Conservation (phyloP, 495 filamentous ascomycete genomes). For the Penicillium herquei region DNA sequence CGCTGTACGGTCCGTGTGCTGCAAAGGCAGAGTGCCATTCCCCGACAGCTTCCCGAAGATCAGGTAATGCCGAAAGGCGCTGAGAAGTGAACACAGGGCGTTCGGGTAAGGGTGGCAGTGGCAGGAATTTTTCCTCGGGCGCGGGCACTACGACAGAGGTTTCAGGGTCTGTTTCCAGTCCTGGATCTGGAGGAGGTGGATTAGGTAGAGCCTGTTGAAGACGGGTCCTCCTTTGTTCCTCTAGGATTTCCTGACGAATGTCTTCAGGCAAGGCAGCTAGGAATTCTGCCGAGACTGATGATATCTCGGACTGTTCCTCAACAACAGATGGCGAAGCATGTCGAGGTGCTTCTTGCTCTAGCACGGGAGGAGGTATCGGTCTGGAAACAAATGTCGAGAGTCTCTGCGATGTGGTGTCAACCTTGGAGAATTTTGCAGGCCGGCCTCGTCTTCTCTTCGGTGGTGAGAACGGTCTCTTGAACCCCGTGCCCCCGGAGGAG, state of each 20-base stretch:
- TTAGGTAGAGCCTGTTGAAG: slow-evolving; percentile 39
- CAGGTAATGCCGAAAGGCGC: slow-evolving; percentile 51
- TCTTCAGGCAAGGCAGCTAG: slow-evolving; percentile 80
- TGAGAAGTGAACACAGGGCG: slow-evolving; percentile 66
- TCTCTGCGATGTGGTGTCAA: slow-evolving; percentile 46
- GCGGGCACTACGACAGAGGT: neutral
- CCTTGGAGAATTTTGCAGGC: slow-evolving; percentile 34
- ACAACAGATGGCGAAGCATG: slow-evolving; percentile 19
- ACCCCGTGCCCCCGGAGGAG: slow-evolving; percentile 29
- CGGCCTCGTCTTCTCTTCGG: slow-evolving; percentile 58
- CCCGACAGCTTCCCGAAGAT: slow-evolving; percentile 59
- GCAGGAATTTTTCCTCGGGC: slow-evolving; percentile 36
- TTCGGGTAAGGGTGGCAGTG: slow-evolving; percentile 49
- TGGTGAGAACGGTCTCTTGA: slow-evolving; percentile 54
- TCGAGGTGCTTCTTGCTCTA: slow-evolving; percentile 5
- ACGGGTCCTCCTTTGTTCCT: slow-evolving; percentile 61
- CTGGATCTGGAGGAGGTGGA: neutral
- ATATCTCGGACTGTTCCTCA: slow-evolving; percentile 47
- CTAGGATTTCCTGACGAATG: slow-evolving; percentile 72
- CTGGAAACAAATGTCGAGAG: slow-evolving; percentile 65
- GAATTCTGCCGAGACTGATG: slow-evolving; percentile 67
- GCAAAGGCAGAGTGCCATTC: slow-evolving; percentile 67
- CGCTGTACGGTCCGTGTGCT: slow-evolving; percentile 67
- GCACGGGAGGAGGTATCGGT: slow-evolving; percentile 15
- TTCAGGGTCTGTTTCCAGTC: slow-evolving; percentile 4